Evolutionary conservation across 495 filamentous ascomycete species (phyloP), one percentile per base, ranked within the genome.

Genomic region (Neurospora discreta): DNA sequence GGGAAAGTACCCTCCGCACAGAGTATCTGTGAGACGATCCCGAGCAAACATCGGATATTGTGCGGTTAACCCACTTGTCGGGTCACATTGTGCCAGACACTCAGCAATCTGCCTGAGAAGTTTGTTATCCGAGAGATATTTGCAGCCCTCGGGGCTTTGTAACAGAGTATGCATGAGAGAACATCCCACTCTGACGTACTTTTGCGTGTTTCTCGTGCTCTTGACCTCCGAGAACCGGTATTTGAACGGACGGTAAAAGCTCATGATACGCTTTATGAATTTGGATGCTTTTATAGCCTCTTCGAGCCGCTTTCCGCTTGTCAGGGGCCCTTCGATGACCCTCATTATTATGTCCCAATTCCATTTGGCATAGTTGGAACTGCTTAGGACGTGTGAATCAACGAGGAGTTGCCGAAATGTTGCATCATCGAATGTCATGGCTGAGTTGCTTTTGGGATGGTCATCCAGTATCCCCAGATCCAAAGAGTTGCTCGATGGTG

Each of bases 241-340:
- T 78, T 99, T 99, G 84, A 99, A 98, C 7, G 95, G 95, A 20
- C 95, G 88, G 78, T 97, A 97, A 75, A 99, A 99, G 68, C 92
- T 94, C 78, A 97, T 88, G 68, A 99, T 87, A 2, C 96, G 87
- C 81, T 98, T 97, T 75, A 97, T 89, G 78, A 98, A 98, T 75
- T 97, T 98, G 8, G 93, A 94, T 30, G 89, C 92, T 78, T 95
- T 96, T 77, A 98, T 93, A 3, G 95, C 94, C 78, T 99, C 96
- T 75, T 97, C 93, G 11, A 98, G 86, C 52, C 95, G 87, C 79
- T 97, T 97, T 7, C 93, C 88, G 75, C 95, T 97, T n/a, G 91
- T 89, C 43, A 99, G 80, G 5, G 95, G 95, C 0, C 96, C 96
- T 78, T 99, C 96, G 60, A 99, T 94, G 41, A 98, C 89, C 75